Base-by-base conservation (phyloP, 2,329 filamentous ascomycete genomes). In the Monilinia vaccinii-corymbosi region DNA sequence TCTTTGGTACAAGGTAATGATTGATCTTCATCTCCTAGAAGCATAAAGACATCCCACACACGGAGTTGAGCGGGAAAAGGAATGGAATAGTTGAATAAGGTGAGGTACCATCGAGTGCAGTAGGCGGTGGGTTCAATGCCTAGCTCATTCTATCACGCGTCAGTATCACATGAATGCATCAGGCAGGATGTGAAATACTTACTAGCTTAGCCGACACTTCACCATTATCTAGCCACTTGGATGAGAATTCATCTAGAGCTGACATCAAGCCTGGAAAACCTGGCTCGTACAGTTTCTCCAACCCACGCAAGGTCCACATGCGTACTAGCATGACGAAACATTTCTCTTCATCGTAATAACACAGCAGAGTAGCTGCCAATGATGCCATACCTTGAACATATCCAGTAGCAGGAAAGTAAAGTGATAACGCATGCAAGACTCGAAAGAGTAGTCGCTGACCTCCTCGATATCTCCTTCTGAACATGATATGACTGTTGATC, bases 311-410 rank as follows among this genome's bases (percentile, higher is more conserved):
- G 71, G 91, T 85, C 91, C 93, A 99, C 70, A 99, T 79, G 28
- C 94, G 84, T n/a, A 95, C 92, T 58, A 97, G 77, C 94, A 99
- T 97, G 51, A 97, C 84, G 69, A 99, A 99, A 7, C 90, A 86
- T 67, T 85, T 85, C 73, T 97, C 94, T 74, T 99, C 94, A 65
- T 97, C 93, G 73, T 92, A 99, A 72, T 99, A 99, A 71, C 93
- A 96, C 8, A 99, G 82, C 23, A 99, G 78, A 0, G 94, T 97
- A 1, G 93, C 93, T 1, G 90, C 92, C 44, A 97, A 78, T 25
- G 91, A 89, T 18, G 93, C 94, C 94, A 99, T 99, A 58, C 94
- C 94, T 74, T 99, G 94, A 0, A 97, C 94, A 72, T 99, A 99
- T 32, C 94, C 94, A 7, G 89, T 94, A 28, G 89, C 87, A 0